phyloP scores from a whole-genome alignment of 176 grass and related monocot species.

The Carex myosuroides region DNA sequence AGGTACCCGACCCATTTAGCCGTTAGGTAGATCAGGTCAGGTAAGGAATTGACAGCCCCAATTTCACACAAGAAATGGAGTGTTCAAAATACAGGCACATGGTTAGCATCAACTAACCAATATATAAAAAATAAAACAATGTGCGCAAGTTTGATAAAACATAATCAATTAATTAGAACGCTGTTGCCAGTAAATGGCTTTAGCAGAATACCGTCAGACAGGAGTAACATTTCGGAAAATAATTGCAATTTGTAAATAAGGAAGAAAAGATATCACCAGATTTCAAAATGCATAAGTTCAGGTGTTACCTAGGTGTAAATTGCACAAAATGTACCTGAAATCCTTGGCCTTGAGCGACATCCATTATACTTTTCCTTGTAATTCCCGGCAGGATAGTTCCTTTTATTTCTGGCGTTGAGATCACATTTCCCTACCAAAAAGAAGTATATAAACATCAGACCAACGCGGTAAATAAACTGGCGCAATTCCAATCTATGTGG shows the following conservation, averaged over 20 bases:
- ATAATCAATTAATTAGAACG: not conserved
- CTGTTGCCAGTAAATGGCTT: not conserved
- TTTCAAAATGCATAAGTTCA: not conserved
- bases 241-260: not conserved
- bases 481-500: not conserved
- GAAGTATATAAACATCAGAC: conserved; percentile 3
- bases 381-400: conserved; percentile 92
- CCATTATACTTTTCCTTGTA: conserved; percentile 82
- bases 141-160: not conserved
- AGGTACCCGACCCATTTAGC: too few species aligned
- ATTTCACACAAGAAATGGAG: not conserved
- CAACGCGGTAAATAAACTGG: not conserved
- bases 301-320: not conserved
- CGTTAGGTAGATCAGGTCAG: too few species aligned
- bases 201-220: not conserved
- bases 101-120: not conserved
- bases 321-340: conserved; percentile 44
- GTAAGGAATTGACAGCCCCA: too few species aligned
- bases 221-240: not conserved
- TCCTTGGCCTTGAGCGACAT: conserved; percentile 47
- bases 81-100: not conserved
- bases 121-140: not conserved
- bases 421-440: conserved; percentile 52
- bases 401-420: conserved; percentile 60
- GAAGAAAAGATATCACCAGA: not conserved